Evolutionary conservation across 371 early-diverging fungal species (phyloP).

Genomic region (Mucor irregularis): DNA sequence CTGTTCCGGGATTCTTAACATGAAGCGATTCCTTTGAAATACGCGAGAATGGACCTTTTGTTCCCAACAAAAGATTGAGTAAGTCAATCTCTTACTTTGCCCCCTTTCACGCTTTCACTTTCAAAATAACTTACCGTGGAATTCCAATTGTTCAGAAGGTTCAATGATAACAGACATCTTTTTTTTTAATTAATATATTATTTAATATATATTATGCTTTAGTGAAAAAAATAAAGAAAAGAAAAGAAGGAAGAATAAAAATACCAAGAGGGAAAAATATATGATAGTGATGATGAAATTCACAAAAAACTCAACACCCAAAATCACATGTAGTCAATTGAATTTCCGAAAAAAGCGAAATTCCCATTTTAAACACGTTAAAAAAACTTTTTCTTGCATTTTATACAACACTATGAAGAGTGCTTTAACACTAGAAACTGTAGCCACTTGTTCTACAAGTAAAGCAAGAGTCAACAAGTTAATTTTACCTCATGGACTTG

Average conservation of each 20-base stretch:
- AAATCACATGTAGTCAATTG: neutral
- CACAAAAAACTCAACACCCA: too few species aligned
- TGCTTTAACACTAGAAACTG: conserved; percentile 21
- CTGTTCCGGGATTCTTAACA: conserved; percentile 70
- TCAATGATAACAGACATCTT: conserved; percentile 59
- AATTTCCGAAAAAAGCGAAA: neutral
- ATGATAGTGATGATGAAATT: neutral
- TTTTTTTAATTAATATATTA: neutral
- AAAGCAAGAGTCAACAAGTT: conserved; percentile 84
- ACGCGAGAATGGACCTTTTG: conserved; percentile 74
- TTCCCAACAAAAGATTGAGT: neutral
- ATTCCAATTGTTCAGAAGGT: conserved; percentile 56
- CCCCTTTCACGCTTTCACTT: neutral
- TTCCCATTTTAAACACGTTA: neutral
- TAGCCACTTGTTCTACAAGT: conserved; percentile 83
- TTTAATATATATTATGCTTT: neutral
- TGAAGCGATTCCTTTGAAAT: conserved; percentile 63
- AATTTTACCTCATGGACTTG: conserved; percentile 79
- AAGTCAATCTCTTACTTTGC: neutral
- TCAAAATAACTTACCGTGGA: conserved; percentile 61
- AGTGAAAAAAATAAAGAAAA: conserved; percentile 3
- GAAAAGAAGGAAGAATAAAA: neutral
- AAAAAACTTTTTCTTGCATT: neutral
- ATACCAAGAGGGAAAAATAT: neutral
- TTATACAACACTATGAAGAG: conserved; percentile 9